phyloP scores from a whole-genome alignment of 2,329 filamentous ascomycete genomes.

The Alternaria rosae region DNA sequence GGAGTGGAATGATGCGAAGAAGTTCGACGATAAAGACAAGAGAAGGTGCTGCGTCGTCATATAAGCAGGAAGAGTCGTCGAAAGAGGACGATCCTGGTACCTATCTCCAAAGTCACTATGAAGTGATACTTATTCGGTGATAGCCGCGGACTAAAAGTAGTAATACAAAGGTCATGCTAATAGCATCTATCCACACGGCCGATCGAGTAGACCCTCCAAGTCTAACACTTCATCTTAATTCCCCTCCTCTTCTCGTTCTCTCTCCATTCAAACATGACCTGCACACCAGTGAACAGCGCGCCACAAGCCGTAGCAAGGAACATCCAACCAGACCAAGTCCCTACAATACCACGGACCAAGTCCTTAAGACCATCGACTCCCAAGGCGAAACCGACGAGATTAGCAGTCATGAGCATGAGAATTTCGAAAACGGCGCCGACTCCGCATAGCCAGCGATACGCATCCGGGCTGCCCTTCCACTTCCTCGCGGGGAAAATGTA shows the following conservation, averaged over 20 bases:
- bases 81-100: neutral
- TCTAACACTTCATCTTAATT: conserved; percentile 80
- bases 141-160: neutral
- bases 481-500: conserved; percentile 75
- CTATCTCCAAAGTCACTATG: neutral
- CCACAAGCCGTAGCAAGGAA: conserved; percentile 76
- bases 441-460: conserved; percentile 82
- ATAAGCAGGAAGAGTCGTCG: neutral
- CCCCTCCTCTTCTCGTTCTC: conserved; percentile 84
- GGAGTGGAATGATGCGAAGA: neutral
- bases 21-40: neutral
- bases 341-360: conserved; percentile 77
- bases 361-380: conserved; percentile 86
- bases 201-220: neutral
- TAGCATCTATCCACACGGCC: neutral
- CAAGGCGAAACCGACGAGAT: conserved; percentile 92
- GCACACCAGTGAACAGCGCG: conserved; percentile 83
- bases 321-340: conserved; percentile 74
- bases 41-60: neutral
- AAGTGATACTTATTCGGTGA: neutral
- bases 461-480: conserved; percentile 73
- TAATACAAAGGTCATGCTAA: neutral
- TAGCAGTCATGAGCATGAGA: conserved; percentile 94
- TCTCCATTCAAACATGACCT: conserved; percentile 96
- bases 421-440: conserved; percentile 83